Percentiles rank a stretch among this genome's conserved stretches.
Conservation (phyloP, 768 basidiomycete genomes). For the Rhodotorula kratochvilovae region DNA sequence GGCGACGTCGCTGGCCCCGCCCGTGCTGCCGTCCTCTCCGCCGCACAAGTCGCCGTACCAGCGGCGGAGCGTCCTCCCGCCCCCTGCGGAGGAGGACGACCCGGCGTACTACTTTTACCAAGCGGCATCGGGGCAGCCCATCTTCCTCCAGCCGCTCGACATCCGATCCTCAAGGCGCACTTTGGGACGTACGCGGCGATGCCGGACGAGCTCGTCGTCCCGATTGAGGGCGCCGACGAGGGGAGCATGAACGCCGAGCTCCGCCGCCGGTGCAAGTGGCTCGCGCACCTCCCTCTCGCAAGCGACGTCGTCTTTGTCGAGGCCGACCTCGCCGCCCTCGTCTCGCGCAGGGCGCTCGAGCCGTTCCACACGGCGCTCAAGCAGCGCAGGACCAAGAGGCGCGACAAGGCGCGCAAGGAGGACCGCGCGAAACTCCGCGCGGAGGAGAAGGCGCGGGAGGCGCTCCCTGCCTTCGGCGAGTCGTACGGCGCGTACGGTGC, state of each 20-base stretch:
- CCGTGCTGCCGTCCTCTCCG: background rate
- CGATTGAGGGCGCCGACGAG: constrained; percentile 58
- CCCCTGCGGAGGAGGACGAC: constrained; percentile 64
- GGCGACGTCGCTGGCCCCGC: background rate
- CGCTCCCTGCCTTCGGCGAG: constrained; percentile 43
- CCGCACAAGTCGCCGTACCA: constrained; percentile 20
- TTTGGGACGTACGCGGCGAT: constrained; percentile 75
- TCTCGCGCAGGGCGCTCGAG: constrained; percentile 63
- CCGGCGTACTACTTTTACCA: constrained; percentile 86
- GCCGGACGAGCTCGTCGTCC: constrained; percentile 72
- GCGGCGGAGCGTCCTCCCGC: constrained; percentile 70
- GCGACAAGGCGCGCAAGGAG: constrained; percentile 79
- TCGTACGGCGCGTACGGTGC: constrained; percentile 15
- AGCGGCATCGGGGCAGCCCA: constrained; percentile 78
- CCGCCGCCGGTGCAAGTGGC: constrained; percentile 90
- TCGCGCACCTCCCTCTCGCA: constrained; percentile 82
- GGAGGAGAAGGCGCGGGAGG: constrained; percentile 67
- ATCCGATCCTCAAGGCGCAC: constrained; percentile 83
- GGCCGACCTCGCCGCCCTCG: constrained; percentile 71
- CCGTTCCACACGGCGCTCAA: constrained; percentile 78
- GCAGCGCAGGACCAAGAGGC: constrained; percentile 65
- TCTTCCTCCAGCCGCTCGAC: constrained; percentile 92
- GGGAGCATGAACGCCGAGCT: constrained; percentile 76
- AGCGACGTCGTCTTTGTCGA: constrained; percentile 93
- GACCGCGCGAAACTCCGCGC: constrained; percentile 75